Evolutionary conservation across 495 filamentous ascomycete genomes (phyloP).

Genomic region (Aspergillus carlsbadensis): DNA sequence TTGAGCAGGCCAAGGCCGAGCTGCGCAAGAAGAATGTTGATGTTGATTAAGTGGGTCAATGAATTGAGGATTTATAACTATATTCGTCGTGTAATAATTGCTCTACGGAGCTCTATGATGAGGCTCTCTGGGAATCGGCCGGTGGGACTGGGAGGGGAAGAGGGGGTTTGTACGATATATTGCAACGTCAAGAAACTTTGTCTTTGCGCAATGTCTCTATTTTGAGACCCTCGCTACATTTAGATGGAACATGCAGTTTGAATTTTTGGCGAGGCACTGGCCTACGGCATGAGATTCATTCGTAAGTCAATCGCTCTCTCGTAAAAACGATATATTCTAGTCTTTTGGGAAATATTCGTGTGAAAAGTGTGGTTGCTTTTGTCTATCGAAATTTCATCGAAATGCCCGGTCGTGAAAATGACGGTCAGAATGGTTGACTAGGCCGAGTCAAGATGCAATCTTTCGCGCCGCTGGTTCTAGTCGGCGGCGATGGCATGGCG

Average conservation of each 20-base stretch:
- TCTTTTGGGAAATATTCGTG: background rate
- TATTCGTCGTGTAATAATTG: no score
- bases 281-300: background rate
- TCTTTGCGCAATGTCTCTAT: background rate
- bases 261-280: background rate
- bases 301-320: background rate
- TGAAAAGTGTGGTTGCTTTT: constrained; percentile 15
- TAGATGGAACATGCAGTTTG: no score
- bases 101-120: no score
- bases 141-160: background rate
- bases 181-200: background rate
- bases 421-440: constrained; percentile 10
- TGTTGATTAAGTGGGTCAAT: constrained; percentile 38
- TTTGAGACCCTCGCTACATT: no score
- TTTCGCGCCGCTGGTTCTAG: no score
- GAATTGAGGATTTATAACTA: background rate
- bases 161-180: constrained; percentile 2
- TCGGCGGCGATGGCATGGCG: no score
- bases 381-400: constrained; percentile 30
- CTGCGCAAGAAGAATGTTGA: constrained; percentile 49
- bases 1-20: constrained; percentile 50
- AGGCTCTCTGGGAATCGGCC: no score
- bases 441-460: background rate
- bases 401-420: constrained; percentile 27
- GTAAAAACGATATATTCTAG: background rate